phyloP scores from a whole-genome alignment of 106 monocot genomes.

The Alisma plantagoaquatica region DNA sequence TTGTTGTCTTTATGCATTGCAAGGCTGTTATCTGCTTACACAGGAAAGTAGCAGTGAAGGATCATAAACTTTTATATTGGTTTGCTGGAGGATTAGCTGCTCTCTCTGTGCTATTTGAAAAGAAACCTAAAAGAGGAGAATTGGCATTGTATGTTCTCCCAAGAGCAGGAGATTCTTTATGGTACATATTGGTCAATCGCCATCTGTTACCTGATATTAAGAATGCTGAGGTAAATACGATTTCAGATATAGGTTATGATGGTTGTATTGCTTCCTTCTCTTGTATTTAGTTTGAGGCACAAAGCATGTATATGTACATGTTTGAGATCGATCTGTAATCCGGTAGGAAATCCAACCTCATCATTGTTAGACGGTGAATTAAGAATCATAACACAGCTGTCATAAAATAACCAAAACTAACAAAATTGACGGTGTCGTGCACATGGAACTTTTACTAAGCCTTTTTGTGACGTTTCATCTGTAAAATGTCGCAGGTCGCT shows the following conservation, averaged over 20 bases:
- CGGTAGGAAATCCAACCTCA: too few relatives aligned
- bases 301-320: too few relatives aligned
- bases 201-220: slow-evolving; percentile 76
- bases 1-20: background rate
- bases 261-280: background rate
- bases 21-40: slow-evolving; percentile 82
- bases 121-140: slow-evolving; percentile 83
- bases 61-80: slow-evolving; percentile 92
- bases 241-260: too few relatives aligned
- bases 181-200: slow-evolving; percentile 87
- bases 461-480: too few relatives aligned
- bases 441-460: too few relatives aligned
- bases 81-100: slow-evolving; percentile 76
- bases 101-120: slow-evolving; percentile 82
- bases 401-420: too few relatives aligned
- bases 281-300: background rate
- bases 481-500: slow-evolving; percentile 87
- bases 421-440: too few relatives aligned
- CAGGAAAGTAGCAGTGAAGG: slow-evolving; percentile 72
- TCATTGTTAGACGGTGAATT: too few relatives aligned
- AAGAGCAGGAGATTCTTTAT: slow-evolving; percentile 88
- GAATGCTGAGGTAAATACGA: slow-evolving; percentile 96
- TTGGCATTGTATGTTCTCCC: slow-evolving; percentile 97
- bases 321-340: too few relatives aligned
- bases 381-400: too few relatives aligned